Conservation (phyloP, 2,329 filamentous ascomycete genomes). For the Curvularia sp. region DNA sequence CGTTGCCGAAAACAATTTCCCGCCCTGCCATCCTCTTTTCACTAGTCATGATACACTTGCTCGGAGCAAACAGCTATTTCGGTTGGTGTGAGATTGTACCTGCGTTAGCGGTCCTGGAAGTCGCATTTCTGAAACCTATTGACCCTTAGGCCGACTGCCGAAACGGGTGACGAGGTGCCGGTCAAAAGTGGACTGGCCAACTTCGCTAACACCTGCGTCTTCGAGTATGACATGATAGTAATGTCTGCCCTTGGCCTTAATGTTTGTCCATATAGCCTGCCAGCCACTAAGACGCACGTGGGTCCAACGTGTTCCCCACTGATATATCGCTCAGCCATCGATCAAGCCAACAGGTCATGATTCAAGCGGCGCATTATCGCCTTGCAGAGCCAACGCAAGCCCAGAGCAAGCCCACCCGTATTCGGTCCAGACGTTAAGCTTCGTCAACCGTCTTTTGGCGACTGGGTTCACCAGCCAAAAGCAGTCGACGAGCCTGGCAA, state of each 20-base stretch:
- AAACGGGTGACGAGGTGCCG: constrained; percentile 34
- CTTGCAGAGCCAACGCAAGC: constrained; percentile 14
- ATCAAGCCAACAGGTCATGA: constrained; percentile 29
- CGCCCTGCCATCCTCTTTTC: constrained; percentile 13
- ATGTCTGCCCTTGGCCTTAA: constrained; percentile 24
- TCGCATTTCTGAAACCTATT: constrained; percentile 45
- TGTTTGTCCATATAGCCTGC: constrained; percentile 24
- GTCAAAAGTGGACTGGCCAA: constrained; percentile 27
- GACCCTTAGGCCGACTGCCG: constrained; percentile 30
- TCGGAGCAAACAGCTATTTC: constrained; percentile 47
- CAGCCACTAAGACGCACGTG: constrained; percentile 30
- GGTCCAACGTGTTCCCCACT: constrained; percentile 13
- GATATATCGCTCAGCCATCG: constrained; percentile 25
- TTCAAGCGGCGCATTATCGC: constrained; percentile 18
- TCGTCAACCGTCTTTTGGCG: constrained; percentile 13
- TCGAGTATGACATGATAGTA: background rate
- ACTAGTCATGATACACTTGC: constrained; percentile 30
- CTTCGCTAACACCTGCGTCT: background rate
- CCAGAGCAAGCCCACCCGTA: background rate
- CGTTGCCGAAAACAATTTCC: constrained; percentile 43
- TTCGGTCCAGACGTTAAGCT: background rate
- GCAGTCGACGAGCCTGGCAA: constrained; percentile 21
- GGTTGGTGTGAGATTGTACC: constrained; percentile 44
- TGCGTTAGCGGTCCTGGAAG: constrained; percentile 45
- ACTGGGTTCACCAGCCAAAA: constrained; percentile 18